phyloP scores from a whole-genome alignment of 75 land plant genomes.

The Cryptomeria japonica region DNA sequence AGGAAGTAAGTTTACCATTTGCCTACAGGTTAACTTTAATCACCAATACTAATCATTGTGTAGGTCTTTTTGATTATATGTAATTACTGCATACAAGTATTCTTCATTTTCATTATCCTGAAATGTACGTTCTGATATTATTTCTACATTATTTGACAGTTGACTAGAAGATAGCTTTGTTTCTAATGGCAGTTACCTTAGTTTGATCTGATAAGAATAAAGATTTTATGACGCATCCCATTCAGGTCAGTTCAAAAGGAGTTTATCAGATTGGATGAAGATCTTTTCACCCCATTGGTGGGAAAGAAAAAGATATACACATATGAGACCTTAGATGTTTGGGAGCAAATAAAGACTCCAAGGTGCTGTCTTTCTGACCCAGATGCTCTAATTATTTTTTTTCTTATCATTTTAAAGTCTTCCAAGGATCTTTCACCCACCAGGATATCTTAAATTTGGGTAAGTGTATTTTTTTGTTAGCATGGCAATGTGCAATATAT shows the following conservation, averaged over 20 bases:
- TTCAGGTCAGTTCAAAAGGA: slow-evolving; percentile 38
- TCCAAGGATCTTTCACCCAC: not conserved
- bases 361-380: slow-evolving; percentile 23
- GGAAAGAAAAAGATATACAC: slow-evolving; percentile 59
- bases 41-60: not conserved
- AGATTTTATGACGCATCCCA: slow-evolving; percentile 4
- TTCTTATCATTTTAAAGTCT: not conserved
- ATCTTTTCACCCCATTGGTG: slow-evolving; percentile 56
- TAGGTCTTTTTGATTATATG: not conserved
- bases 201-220: not conserved
- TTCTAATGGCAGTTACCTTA: not conserved
- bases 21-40: not conserved
- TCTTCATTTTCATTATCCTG: not conserved
- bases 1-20: not conserved
- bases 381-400: not conserved
- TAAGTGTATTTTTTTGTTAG: not conserved
- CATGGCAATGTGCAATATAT: not conserved
- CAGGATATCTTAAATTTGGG: not conserved
- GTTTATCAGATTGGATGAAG: slow-evolving; percentile 53
- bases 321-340: slow-evolving; percentile 47
- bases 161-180: not conserved
- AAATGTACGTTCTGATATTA: not conserved
- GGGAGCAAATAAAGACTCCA: slow-evolving; percentile 65
- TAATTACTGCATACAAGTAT: not conserved
- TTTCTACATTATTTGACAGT: not conserved